phyloP scores from a whole-genome alignment of 352 stramenopile genomes.

The Pythium brachiatum region DNA sequence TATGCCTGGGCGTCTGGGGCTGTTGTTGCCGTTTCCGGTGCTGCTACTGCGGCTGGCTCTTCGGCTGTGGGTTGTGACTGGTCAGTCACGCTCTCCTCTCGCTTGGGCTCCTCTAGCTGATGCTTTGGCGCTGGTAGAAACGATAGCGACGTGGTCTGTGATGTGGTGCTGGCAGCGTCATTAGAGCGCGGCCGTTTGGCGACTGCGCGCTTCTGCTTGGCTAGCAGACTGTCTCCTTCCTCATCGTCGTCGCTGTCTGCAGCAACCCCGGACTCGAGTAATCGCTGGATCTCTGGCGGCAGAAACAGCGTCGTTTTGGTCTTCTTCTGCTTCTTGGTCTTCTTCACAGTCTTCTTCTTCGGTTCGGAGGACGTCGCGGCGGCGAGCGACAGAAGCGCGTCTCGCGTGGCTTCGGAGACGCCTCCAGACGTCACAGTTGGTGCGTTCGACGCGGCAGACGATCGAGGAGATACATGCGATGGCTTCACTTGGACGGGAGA shows the following conservation, averaged over 20 bases:
- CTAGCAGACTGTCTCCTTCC: slow-evolving; percentile 42
- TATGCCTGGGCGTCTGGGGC: not conserved
- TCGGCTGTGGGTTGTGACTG: not conserved
- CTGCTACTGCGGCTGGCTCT: slow-evolving; percentile 5
- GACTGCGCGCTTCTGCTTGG: slow-evolving; percentile 44
- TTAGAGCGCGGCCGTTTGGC: slow-evolving; percentile 32
- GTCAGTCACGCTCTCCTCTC: not conserved
- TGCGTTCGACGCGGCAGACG: slow-evolving; percentile 2
- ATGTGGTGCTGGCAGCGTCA: not conserved
- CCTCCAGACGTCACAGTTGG: not conserved
- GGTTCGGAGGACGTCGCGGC: not conserved
- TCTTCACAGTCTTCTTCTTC: slow-evolving; percentile 13
- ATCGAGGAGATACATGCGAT: not conserved
- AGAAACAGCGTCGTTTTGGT: slow-evolving; percentile 39
- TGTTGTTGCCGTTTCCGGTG: not conserved
- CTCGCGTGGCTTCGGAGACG: slow-evolving; percentile 3
- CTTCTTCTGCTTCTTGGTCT: slow-evolving; percentile 36
- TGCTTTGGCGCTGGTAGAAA: slow-evolving; percentile 70
- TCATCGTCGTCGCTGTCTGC: slow-evolving; percentile 28
- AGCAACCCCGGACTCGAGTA: slow-evolving; percentile 18
- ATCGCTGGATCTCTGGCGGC: slow-evolving; percentile 30
- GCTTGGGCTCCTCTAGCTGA: slow-evolving; percentile 22
- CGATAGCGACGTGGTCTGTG: slow-evolving; percentile 25
- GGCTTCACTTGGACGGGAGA: not conserved
- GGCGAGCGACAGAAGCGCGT: not conserved